A percentile compares a stretch with the other conserved stretches of the same genome.
Conservation (phyloP, 768 basidiomycete species). For the Boletus sp. region DNA sequence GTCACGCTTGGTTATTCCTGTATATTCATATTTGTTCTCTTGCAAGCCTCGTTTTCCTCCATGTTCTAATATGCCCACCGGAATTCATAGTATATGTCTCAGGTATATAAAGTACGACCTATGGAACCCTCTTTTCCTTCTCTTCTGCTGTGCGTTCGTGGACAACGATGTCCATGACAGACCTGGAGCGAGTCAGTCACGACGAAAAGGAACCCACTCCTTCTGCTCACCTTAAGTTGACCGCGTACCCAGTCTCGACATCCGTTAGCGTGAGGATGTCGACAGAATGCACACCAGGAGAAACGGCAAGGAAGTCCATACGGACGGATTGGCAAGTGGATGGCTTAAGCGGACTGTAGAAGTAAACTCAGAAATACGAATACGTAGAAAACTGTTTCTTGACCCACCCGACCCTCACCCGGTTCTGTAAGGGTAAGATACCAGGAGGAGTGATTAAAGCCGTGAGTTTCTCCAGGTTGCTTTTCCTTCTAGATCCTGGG, state of each 20-base stretch:
- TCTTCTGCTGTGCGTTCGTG: slow-evolving; percentile 42
- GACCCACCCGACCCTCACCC: slow-evolving; percentile 75
- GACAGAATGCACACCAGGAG: slow-evolving; percentile 75
- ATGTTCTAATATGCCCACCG: not conserved
- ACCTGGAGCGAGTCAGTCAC: slow-evolving; percentile 38
- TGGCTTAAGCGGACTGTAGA: slow-evolving; percentile 66
- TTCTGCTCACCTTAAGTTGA: slow-evolving; percentile 62
- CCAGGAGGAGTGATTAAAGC: slow-evolving; percentile 45
- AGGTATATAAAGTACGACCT: slow-evolving; percentile 13
- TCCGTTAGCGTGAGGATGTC: slow-evolving; percentile 72
- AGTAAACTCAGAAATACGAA: not conserved
- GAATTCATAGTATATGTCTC: slow-evolving; percentile 6
- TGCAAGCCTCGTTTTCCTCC: slow-evolving; percentile 4
- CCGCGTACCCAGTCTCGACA: slow-evolving; percentile 64
- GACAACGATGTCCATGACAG: slow-evolving; percentile 72
- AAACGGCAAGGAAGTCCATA: slow-evolving; percentile 80
- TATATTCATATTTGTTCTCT: slow-evolving; percentile 20
- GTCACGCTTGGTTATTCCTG: slow-evolving; percentile 16
- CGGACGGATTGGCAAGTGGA: slow-evolving; percentile 82
- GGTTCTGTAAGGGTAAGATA: slow-evolving; percentile 71
- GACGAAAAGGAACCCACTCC: not conserved
- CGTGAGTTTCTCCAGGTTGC: slow-evolving; percentile 26
- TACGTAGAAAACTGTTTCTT: not conserved
- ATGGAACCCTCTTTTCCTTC: slow-evolving; percentile 7
- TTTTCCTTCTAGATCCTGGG: slow-evolving; percentile 19